These are phyloP conservation scores for Aspergillus sp. DNA, from an alignment of 2,329 filamentous ascomycete species.

Conservation along the genomic window DNA sequence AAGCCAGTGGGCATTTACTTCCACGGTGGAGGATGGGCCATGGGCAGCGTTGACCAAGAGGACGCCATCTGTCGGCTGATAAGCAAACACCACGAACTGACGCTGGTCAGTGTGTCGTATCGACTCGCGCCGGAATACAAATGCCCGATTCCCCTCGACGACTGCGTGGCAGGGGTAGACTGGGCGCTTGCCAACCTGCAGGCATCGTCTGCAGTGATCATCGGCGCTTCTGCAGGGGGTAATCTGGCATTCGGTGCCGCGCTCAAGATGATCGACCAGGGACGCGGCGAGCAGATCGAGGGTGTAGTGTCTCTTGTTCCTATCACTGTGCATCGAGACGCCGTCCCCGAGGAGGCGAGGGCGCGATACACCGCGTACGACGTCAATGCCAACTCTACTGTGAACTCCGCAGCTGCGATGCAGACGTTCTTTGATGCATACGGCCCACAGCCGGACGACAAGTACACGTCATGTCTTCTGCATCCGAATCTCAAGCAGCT, in stretches of 20 bases:
- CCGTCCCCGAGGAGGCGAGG: slow-evolving; percentile 36
- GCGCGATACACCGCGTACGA: slow-evolving; percentile 34
- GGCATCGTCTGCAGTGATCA: slow-evolving; percentile 30
- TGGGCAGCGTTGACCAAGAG: slow-evolving; percentile 13
- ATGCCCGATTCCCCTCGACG: slow-evolving; percentile 14
- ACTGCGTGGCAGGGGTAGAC: slow-evolving; percentile 8
- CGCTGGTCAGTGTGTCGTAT: slow-evolving; percentile 9
- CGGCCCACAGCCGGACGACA: background rate
- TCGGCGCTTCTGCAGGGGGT: slow-evolving; percentile 42
- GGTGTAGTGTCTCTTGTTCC: slow-evolving; percentile 41
- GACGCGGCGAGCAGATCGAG: slow-evolving; percentile 32
- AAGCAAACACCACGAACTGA: background rate
- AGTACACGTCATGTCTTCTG: slow-evolving; percentile 2
- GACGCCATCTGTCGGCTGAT: slow-evolving; percentile 5
- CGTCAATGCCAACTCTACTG: slow-evolving; percentile 37
- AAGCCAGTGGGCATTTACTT: slow-evolving; percentile 9
- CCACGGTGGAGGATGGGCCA: slow-evolving; percentile 17
- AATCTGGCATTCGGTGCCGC: slow-evolving; percentile 38
- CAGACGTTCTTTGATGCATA: slow-evolving; percentile 29
- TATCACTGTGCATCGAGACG: slow-evolving; percentile 36
- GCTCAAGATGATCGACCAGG: slow-evolving; percentile 39
- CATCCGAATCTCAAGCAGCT: slow-evolving; percentile 10
- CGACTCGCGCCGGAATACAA: slow-evolving; percentile 23
- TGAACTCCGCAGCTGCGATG: slow-evolving; percentile 39
- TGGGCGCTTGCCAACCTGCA: slow-evolving; percentile 11